These are phyloP conservation scores for Aspergillus pseudoterreus DNA, from an alignment of 2,329 filamentous ascomycete species.

Conservation along the genomic window DNA sequence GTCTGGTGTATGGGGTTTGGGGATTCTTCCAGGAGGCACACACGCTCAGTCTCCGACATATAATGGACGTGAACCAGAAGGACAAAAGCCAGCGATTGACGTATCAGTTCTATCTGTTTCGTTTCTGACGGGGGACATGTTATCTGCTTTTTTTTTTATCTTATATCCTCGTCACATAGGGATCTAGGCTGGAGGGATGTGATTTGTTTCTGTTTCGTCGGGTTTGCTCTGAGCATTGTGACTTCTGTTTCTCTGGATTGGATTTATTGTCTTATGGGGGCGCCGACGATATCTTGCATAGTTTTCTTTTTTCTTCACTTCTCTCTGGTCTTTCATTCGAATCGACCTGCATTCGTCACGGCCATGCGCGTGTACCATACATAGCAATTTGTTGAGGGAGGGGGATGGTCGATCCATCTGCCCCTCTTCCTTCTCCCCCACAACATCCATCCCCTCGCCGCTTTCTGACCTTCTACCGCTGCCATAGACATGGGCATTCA, in stretches of 20 bases:
- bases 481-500: conserved; percentile 33
- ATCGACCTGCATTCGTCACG: too few relatives aligned
- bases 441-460: neutral
- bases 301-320: neutral
- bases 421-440: neutral
- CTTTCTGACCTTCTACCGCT: neutral
- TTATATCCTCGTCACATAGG: neutral
- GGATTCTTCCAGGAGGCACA: neutral
- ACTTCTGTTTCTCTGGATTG: neutral
- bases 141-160: conserved; percentile 2
- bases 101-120: neutral
- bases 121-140: neutral
- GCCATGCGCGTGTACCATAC: too few relatives aligned
- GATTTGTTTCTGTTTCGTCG: conserved; percentile 6
- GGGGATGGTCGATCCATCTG: neutral
- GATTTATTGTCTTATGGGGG: neutral
- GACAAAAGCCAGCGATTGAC: conserved; percentile 3
- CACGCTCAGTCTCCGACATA: neutral
- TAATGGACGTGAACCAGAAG: neutral
- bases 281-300: neutral
- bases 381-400: too few relatives aligned
- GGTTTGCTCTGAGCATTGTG: neutral
- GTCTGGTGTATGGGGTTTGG: conserved; percentile 1
- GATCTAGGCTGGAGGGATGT: neutral
- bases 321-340: neutral